A percentile compares a stretch with the other conserved stretches of the same genome.
phyloP scores from a whole-genome alignment of 306 rosid species.

The Myrica gale region DNA sequence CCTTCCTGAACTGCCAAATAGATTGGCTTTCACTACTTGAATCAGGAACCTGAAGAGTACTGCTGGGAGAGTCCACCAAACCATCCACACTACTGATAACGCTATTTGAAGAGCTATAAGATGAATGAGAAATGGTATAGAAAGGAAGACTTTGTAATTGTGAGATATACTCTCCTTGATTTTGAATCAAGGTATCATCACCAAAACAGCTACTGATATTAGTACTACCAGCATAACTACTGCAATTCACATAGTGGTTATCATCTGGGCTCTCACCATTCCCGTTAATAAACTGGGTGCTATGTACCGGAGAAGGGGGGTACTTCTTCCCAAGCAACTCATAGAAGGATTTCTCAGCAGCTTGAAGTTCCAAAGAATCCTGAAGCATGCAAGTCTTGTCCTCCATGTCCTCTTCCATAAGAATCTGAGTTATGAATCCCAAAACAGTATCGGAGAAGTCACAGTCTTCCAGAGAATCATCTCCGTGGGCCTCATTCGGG shows the following conservation, averaged over 20 bases:
- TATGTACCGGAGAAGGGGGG: conserved; percentile 58
- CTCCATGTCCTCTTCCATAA: conserved; percentile 96
- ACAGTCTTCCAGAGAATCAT: conserved; percentile 74
- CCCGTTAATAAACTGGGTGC: conserved; percentile 26
- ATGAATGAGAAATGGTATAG: conserved; percentile 45
- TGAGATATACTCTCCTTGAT: conserved; percentile 36
- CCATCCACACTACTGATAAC: conserved; percentile 50
- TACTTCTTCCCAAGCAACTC: conserved; percentile 84
- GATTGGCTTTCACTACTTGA: conserved; percentile 58
- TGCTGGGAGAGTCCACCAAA: conserved; percentile 58
- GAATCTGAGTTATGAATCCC: conserved; percentile 79
- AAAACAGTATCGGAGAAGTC: conserved; percentile 87
- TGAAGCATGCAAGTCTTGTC: conserved; percentile 81
- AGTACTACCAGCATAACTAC: conserved; percentile 33
- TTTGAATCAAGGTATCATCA: conserved; percentile 29
- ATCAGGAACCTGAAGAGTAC: conserved; percentile 49
- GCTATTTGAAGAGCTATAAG: conserved; percentile 60
- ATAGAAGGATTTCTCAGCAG: conserved; percentile 84
- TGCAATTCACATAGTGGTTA: conserved; percentile 30
- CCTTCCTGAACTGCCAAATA: conserved; percentile 74
- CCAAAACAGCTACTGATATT: conserved; percentile 35
- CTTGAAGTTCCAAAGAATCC: conserved; percentile 91
- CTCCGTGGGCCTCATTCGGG: conserved; percentile 51
- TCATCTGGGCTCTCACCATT: conserved; percentile 38
- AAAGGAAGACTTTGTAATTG: conserved; percentile 31